Base-by-base conservation (phyloP, 2,329 filamentous ascomycete species). In the Neocatenulostroma microsporum region DNA sequence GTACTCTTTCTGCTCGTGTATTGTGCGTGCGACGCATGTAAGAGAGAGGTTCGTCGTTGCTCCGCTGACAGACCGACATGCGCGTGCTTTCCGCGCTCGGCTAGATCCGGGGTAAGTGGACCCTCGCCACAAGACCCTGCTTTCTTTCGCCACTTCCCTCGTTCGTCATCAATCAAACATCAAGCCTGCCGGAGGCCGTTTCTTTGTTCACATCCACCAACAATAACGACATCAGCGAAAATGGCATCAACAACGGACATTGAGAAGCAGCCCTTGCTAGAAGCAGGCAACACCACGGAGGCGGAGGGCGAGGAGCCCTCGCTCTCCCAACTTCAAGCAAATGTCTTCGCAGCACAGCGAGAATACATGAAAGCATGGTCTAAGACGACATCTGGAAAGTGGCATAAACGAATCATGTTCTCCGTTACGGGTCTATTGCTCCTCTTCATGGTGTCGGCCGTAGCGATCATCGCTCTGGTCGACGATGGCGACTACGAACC, bases 361-460 rank as follows among this genome's bases (percentile, higher is more conserved):
- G 50, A 45, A 36, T 61, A 60, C 44, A 48, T 53, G 45, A 37
- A 41, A 21, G 57, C 57, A 28, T 60, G 56, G 57, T 47, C 43
- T 5, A 40, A 43, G 21, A 53, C 54, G 5, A 54, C 53, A 17
- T 48, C 44, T 17, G 56, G 56, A 21, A 51, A 45, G 32, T 52
- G 48, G 47, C 50, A 58, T 36, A 45, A 44, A 35, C 48, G 51
- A 30, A 54, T 57, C 41, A 58, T 59, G 49, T 41, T 51, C 19
- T 35, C 28, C 40, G 45, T 53, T 21, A 52, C 56, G 5, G 45
- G 40, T 9, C 24, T 60, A 8, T 36, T 60, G 14, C 29, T 52
- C n/a, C 24, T 47, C 13, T 46, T 53, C 36, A 37, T 51, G 39
- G n/a, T 47, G 23, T 40, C 55, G 30, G 47, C 49, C 47, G 17